Base-by-base conservation (phyloP, 2,329 filamentous ascomycete species). In the Fusarium nisikadoi region DNA sequence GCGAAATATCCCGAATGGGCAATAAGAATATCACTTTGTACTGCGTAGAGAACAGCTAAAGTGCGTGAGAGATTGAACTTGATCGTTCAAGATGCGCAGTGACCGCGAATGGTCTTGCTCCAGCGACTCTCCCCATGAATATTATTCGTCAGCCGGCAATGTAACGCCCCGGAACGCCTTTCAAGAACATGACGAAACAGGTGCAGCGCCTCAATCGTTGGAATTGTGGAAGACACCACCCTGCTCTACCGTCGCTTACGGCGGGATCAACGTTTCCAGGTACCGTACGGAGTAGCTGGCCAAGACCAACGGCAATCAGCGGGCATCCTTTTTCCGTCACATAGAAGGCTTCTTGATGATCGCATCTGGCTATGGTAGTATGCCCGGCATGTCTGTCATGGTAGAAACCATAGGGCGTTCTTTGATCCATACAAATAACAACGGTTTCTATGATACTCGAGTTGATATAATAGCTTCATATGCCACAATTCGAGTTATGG, bases 241-340 rank as follows among this genome's bases (percentile, higher is more conserved):
- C 38, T 42, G 38, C 47, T 33, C 46, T 62, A 74, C 73, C 61
- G 71, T 77, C 75, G 75, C 75, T 77, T 76, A 76, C 75, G 71
- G 75, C 75, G 75, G 75, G 41, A 72, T 45, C 69, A 56, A 64
- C 58, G 65, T 73, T 74, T 73, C 60, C 62, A 60, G 60, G 65
- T 50, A 62, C 65, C 33, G 65, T 49, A 43, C 54, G 25, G 43
- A 39, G 38, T 31, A 43, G 41, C 47, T 68, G 42, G 39, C 47
- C 61, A 36, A 38, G 36, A 41, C 41, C 64, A 58, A 65, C 47
- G 53, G 49, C 54, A 70, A 54, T 38, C 25, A 43, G 47, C 56
- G 49, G 59, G 53, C 52, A 41, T 65, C 20, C 45, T 50, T 63
- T 59, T 68, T 46, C 47, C n/a, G 59, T 65, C 50, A 55, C 10